Evolutionary conservation across 2,329 filamentous ascomycete species (phyloP), one percentile per base, ranked within the genome.

Genomic region (Fonsecaea erecta): DNA sequence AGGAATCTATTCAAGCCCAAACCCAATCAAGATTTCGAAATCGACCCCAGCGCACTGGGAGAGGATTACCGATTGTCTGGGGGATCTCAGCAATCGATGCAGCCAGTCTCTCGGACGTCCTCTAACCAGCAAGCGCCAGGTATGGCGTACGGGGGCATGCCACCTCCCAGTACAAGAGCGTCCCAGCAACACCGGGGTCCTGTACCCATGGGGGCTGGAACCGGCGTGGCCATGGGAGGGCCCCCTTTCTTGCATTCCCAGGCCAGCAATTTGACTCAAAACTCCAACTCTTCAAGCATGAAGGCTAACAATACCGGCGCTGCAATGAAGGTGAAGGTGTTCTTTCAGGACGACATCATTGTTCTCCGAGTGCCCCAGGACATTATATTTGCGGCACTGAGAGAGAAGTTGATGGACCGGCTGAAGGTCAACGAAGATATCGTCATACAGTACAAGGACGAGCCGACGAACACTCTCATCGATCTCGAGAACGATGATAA

Each of bases 311-410:
- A 64, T 52, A 32, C 55, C 11, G 52, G 62, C 6, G 79, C 84
- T 7, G 85, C 87, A 2, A 89, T 97, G 81, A 98, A 97, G 78
- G 91, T 98, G 76, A 98, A 98, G 80, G 90, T 97, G 60, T 95
- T 91, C 80, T 97, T 92, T 80, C 91, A 94, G 70, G 90, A 93
- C 66, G 94, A 97, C 71, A 87, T 96, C 63, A 94, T 97, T 71
- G 91, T 95, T 52, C 93, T 99, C 73, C 89, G 93, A 35, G 92
- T 98, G 62, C 90, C 94, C 0, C 85, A 85, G 1, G 90, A 96
- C 61, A 92, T 96, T 72, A 85, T 85, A 60, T 95, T 89, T 77
- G 82, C 86, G 60, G 90, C 92, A 67, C 84, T 99, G 8, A 89
- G 90, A 72, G 89, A 93, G 70, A 96, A 95, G 78, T 88, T 98